Base-by-base conservation (phyloP, 306 rosid genomes). In the Castanea crenata region DNA sequence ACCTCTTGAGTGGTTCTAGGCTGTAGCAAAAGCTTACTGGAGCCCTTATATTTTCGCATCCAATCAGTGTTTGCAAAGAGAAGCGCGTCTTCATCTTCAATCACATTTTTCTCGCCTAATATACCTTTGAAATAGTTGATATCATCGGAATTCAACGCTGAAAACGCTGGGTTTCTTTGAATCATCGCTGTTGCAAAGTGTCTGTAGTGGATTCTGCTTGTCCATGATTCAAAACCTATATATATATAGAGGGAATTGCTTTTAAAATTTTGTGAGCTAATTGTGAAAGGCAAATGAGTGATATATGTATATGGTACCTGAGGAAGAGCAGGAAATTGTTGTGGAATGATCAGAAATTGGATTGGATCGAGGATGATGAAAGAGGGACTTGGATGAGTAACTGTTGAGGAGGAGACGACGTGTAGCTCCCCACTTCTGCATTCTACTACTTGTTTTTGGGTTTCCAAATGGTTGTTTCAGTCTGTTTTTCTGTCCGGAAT, bases 1-100 rank as follows among this genome's bases (percentile, higher is more conserved):
- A 94, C 97, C 97, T 94, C 97, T 55, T 90, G 89, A 51, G 97
- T 90, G 92, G 69, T 86, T 62, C 77, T 87, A 55, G 99, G 99
- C 51, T 73, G 92, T 55, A 94, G 86, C 74, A 94, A 77, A 68
- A 92, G 93, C 82, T 87, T 87, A 79, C 99, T 92, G 20, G 92
- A 86, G 51, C 99, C 99, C 87, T 83, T 90, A 52, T 86, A 94
- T 78, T 94, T 94, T 27, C 83, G 84, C 97, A 94, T 69, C 99
- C 99, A 94, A 81, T 94, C 99, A 54, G 91, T 85, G 78, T 94
- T 94, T n/a, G 92, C 97, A 81, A 78, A 59, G 16, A 15, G 51
- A 32, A 94, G 91, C 92, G 87, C 80, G 58, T 94, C 97, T 76
- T 92, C 92, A 76, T 94, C 97, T 83, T 86, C 91, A 35, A 94